Evolutionary conservation across 2,329 filamentous ascomycete genomes (phyloP), one percentile per base, ranked within the genome.

Genomic region (Pseudopyrenochaeta lycopersici): DNA sequence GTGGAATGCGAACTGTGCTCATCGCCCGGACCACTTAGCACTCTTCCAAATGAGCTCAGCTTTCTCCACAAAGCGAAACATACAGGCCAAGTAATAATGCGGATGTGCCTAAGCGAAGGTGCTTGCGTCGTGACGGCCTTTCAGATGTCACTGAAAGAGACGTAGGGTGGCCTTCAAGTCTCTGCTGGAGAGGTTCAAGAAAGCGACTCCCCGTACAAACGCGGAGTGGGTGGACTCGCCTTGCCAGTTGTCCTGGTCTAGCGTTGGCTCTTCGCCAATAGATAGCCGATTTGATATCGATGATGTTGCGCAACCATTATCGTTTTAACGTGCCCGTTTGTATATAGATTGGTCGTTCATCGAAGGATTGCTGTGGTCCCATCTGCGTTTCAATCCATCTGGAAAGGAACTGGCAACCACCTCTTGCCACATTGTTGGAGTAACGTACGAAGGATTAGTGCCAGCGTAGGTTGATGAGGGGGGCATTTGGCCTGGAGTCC

Each of bases 401-500:
- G 71, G 66, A 52, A 77, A 73, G 4, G 75, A 76, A 40, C 71
- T 77, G 17, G 75, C 75, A 45, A 82, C 80, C 2, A 79, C 79
- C 49, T 81, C 78, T 63, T 82, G 80, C 80, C 80, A 82, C 79
- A 81, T 81, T 32, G 77, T 76, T 4, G 80, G 79, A n/a, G 80
- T 80, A 27, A 82, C 80, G 46, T 76, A 78, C 4, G 70, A 62
- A 21, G 68, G 62, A 31, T 63, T 68, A 5, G 70, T 52, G 39
- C 67, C 62, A 32, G 71, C 54, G 51, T 76, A 76, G 11, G 63
- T 68, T 12, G 73, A 69, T n/a, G 73, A 63, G 10, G 72, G 63
- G 31, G 72, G 72, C 30, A 76, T 50, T 36, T 75, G 73, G 27
- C 64, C 46, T 42, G 64, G 64, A 17, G 64, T 53, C 48, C 59